Conservation (phyloP, 768 basidiomycete species). For the Cyclocybe aegerita region DNA sequence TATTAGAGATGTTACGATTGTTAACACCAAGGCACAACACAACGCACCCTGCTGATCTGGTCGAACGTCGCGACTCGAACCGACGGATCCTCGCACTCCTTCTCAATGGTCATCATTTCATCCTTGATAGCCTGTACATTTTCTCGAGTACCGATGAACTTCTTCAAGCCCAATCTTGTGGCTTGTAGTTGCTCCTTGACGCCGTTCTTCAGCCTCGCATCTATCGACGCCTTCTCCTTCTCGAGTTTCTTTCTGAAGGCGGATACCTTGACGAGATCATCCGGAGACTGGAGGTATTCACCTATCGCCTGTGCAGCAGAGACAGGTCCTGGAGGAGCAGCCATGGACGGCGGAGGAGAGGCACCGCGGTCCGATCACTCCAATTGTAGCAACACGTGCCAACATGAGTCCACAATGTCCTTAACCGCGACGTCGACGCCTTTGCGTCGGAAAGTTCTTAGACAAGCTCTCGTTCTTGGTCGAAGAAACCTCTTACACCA, state of each 20-base stretch:
- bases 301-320: slow-evolving; percentile 85
- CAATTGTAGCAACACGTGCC: slow-evolving; percentile 9
- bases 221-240: slow-evolving; percentile 95
- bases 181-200: slow-evolving; percentile 93
- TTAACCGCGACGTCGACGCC: slow-evolving; percentile 18
- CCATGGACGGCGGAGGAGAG: slow-evolving; percentile 30
- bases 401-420: slow-evolving; percentile 11
- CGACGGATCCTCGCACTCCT: slow-evolving; percentile 71
- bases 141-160: slow-evolving; percentile 71
- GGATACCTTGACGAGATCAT: slow-evolving; percentile 87
- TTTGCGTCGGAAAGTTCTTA: slow-evolving; percentile 6
- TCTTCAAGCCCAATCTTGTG: slow-evolving; percentile 84
- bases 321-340: slow-evolving; percentile 45
- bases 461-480: background rate
- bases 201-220: slow-evolving; percentile 84
- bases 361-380: background rate
- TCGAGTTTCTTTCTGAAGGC: slow-evolving; percentile 92
- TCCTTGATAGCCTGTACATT: slow-evolving; percentile 84
- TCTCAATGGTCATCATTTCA: slow-evolving; percentile 81
- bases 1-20: slow-evolving; percentile 26
- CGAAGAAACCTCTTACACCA: slow-evolving; percentile 2
- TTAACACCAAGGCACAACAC: background rate
- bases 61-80: slow-evolving; percentile 85
- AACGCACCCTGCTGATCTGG: slow-evolving; percentile 88
- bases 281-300: slow-evolving; percentile 90